Percentiles rank a stretch among this genome's conserved stretches.
These are phyloP conservation scores for Didymella segeticola DNA, from an alignment of 2,329 filamentous ascomycete species.

Conservation along the genomic window DNA sequence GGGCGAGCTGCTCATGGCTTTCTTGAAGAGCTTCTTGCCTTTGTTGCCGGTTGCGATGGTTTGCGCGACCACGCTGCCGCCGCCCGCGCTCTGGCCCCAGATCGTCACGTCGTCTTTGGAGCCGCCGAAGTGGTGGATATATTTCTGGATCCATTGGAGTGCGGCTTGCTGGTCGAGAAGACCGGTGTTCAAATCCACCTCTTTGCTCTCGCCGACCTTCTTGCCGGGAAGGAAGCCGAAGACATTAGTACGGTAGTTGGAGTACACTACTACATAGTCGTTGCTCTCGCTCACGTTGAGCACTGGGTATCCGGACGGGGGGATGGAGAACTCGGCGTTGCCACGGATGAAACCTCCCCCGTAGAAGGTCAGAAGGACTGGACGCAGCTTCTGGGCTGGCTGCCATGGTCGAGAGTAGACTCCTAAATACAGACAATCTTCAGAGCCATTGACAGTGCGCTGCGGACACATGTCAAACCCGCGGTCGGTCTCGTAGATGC, in stretches of 20 bases:
- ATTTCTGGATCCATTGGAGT: conserved; percentile 60
- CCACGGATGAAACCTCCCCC: conserved; percentile 69
- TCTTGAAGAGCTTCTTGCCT: conserved; percentile 56
- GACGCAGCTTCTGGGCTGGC: conserved; percentile 51
- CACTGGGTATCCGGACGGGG: conserved; percentile 64
- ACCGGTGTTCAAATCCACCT: conserved; percentile 59
- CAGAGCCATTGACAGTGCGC: conserved; percentile 61
- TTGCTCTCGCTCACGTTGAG: conserved; percentile 61
- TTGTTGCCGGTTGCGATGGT: conserved; percentile 57
- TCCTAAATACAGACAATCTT: conserved; percentile 68
- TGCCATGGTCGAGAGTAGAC: conserved; percentile 66
- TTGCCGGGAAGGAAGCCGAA: conserved; percentile 62
- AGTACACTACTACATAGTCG: conserved; percentile 60
- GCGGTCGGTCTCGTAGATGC: conserved; percentile 62
- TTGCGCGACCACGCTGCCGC: conserved; percentile 61
- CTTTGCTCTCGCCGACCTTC: conserved; percentile 54
- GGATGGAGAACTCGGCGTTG: conserved; percentile 61
- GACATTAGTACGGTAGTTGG: conserved; percentile 65
- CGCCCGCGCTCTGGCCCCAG: conserved; percentile 64
- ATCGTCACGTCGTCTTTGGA: conserved; percentile 61
- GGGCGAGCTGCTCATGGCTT: conserved; percentile 60
- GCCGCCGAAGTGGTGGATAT: conserved; percentile 63
- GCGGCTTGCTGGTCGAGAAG: conserved; percentile 61
- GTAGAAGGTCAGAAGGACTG: conserved; percentile 67
- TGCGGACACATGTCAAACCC: conserved; percentile 66